Percentiles rank a stretch among this genome's conserved stretches.
These are phyloP conservation scores for Globisporangium iwayamae DNA, from an alignment of 352 stramenopile genomes.

Conservation along the genomic window DNA sequence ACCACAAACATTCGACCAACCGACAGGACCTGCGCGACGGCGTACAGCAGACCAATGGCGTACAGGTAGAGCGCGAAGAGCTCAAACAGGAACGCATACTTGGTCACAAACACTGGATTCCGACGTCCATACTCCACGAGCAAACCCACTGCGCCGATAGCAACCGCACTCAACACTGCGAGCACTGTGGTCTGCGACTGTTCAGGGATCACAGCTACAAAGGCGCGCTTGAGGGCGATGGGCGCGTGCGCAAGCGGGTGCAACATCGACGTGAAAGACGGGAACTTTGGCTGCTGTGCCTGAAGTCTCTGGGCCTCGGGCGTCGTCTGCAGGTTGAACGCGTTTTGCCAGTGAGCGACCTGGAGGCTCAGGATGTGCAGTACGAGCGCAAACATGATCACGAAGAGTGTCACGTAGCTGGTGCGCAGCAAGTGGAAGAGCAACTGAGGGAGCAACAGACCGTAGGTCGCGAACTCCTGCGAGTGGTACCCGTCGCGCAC, in stretches of 20 bases:
- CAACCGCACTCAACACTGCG: slow-evolving; percentile 1
- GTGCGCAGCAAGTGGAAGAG: slow-evolving; percentile 51
- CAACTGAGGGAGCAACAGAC: slow-evolving; percentile 38
- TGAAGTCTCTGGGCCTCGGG: slow-evolving; percentile 3
- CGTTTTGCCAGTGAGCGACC: slow-evolving; percentile 61
- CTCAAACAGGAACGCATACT: slow-evolving; percentile 25
- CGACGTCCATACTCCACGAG: slow-evolving; percentile 12
- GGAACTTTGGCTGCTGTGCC: slow-evolving; percentile 30
- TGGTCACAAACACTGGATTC: slow-evolving; percentile 6
- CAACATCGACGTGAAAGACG: slow-evolving; percentile 59
- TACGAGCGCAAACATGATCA: slow-evolving; percentile 62
- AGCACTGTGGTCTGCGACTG: not conserved
- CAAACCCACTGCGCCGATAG: slow-evolving; percentile 1
- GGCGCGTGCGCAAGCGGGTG: slow-evolving; percentile 46
- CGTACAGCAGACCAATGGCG: slow-evolving; percentile 55
- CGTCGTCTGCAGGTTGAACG: slow-evolving; percentile 47
- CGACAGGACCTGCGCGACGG: slow-evolving; percentile 32
- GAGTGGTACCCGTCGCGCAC: slow-evolving; percentile 50
- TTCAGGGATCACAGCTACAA: slow-evolving; percentile 5
- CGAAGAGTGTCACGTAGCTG: slow-evolving; percentile 37
- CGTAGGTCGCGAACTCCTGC: slow-evolving; percentile 45
- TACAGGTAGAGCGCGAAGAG: slow-evolving; percentile 47
- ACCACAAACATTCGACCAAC: slow-evolving; percentile 35
- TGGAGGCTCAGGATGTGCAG: slow-evolving; percentile 67
- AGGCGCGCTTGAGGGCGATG: slow-evolving; percentile 17